Percentiles rank a stretch among this genome's conserved stretches.
Conservation (phyloP, 1,139 yeast genomes). For the Blastobotrys aristatus region DNA sequence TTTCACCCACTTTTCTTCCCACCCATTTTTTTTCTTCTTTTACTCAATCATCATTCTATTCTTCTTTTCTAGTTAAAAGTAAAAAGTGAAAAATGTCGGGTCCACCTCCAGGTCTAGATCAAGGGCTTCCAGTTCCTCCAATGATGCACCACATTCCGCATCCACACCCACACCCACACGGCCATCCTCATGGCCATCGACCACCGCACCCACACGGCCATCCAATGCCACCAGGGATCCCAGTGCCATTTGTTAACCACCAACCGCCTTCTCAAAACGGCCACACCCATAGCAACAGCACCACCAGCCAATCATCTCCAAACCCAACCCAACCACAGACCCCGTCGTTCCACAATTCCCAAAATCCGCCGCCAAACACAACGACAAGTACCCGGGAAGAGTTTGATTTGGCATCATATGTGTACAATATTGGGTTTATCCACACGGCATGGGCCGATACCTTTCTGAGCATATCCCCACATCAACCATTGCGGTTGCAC, state of each 20-base stretch:
- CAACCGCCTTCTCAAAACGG: constrained; percentile 3
- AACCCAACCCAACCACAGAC: not conserved
- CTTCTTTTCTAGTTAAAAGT: not conserved
- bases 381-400: too few species aligned
- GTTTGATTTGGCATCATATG: constrained; percentile 29
- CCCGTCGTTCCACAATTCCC: not conserved
- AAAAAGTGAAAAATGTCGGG: constrained; percentile 10
- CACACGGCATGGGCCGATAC: constrained; percentile 39
- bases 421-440: constrained; percentile 34
- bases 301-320: not conserved
- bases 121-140: constrained; percentile 13
- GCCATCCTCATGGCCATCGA: constrained; percentile 9
- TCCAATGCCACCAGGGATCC: constrained; percentile 15
- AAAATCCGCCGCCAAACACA: not conserved
- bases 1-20: not conserved
- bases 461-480: constrained; percentile 27
- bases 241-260: constrained; percentile 1
- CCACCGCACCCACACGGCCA: not conserved
- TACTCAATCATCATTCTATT: not conserved
- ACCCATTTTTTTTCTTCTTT: not conserved
- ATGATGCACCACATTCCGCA: constrained; percentile 3
- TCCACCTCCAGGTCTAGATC: constrained; percentile 11
- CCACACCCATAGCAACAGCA: not conserved
- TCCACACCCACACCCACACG: too few species aligned
- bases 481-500: constrained; percentile 32